phyloP scores from a whole-genome alignment of 495 filamentous ascomycete genomes.

The Massariosphaeria phaeospora region DNA sequence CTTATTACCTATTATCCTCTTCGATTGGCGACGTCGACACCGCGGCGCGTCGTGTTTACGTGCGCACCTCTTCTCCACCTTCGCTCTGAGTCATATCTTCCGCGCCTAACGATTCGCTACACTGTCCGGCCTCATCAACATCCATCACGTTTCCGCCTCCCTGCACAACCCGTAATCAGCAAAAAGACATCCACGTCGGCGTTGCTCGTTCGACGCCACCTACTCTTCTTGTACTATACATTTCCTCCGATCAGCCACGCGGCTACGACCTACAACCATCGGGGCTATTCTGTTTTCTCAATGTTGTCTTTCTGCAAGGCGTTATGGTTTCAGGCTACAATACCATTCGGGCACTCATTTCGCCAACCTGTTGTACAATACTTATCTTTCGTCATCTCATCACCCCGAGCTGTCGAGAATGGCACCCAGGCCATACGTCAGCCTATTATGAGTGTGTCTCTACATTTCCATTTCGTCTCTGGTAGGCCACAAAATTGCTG shows the following conservation, averaged over 20 bases:
- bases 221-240: constrained; percentile 30
- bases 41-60: constrained; percentile 8
- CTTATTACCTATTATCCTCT: background rate
- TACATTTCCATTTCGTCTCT: background rate
- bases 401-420: background rate
- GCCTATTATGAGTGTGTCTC: constrained; percentile 10
- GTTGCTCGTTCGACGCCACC: too few relatives aligned
- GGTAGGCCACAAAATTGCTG: constrained; percentile 12
- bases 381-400: constrained; percentile 6
- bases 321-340: constrained; percentile 19
- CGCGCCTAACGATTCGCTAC: constrained; percentile 2
- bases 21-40: constrained; percentile 1
- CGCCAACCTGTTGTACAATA: constrained; percentile 24
- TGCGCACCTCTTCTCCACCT: constrained; percentile 1
- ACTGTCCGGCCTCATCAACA: background rate
- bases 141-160: background rate
- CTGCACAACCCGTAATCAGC: background rate
- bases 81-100: constrained; percentile 23
- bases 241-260: constrained; percentile 24
- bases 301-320: constrained; percentile 1
- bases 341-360: constrained; percentile 31
- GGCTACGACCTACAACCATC: constrained; percentile 10
- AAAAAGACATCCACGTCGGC: too few relatives aligned
- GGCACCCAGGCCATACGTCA: background rate
- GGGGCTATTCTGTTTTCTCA: constrained; percentile 4